phyloP scores from a whole-genome alignment of 805 yeast species.

The Yamadazyma paraphyllophila region DNA sequence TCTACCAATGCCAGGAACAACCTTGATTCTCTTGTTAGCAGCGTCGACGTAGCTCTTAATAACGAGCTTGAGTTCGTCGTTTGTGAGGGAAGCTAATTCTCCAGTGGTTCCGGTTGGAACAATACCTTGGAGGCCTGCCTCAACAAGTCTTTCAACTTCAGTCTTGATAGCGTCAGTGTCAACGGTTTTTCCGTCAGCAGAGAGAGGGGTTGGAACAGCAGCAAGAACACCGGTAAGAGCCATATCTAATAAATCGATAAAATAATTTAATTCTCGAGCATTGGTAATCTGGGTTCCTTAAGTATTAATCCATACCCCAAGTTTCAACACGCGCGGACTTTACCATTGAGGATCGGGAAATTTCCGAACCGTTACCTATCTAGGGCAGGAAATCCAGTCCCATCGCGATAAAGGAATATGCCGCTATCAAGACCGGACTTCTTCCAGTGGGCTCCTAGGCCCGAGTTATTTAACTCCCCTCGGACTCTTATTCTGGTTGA shows the following conservation, averaged over 20 bases:
- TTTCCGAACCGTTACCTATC: not conserved
- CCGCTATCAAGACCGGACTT: not conserved
- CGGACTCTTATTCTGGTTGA: too few species aligned
- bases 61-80: conserved; percentile 13
- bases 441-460: not conserved
- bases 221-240: conserved; percentile 13
- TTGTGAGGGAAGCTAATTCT: conserved; percentile 15
- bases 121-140: conserved; percentile 14
- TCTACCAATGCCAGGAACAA: conserved; percentile 15
- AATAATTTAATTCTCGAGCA: not conserved
- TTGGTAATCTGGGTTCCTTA: not conserved
- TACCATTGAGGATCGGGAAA: not conserved
- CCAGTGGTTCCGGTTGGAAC: conserved; percentile 17
- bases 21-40: conserved; percentile 13
- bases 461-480: too few species aligned
- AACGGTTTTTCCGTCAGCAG: conserved; percentile 8
- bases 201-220: conserved; percentile 16
- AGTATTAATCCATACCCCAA: not conserved
- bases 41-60: conserved; percentile 15
- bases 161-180: conserved; percentile 8
- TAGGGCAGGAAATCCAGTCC: not conserved
- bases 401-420: too few species aligned
- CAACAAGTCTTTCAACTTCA: conserved; percentile 14
- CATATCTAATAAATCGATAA: conserved; percentile 1
- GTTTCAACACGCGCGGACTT: not conserved